Percentiles rank a stretch among this genome's conserved stretches.
Conservation (phyloP, 1,139 yeast species). For the Candida sp. region DNA sequence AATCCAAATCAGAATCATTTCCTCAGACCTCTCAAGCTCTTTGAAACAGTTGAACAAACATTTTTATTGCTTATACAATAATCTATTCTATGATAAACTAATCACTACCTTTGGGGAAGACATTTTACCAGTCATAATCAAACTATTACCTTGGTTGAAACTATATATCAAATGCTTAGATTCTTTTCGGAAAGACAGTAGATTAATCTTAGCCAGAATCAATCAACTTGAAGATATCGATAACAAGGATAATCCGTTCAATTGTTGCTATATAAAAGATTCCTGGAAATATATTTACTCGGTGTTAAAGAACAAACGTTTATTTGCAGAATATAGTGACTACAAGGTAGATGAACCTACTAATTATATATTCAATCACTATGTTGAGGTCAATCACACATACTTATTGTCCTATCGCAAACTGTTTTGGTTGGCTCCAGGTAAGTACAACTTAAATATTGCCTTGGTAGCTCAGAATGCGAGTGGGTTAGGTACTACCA, state of each 20-base stretch:
- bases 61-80: slow-evolving; percentile 48
- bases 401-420: slow-evolving; percentile 49
- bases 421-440: slow-evolving; percentile 47
- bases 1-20: slow-evolving; percentile 40
- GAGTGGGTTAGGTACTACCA: slow-evolving; percentile 58
- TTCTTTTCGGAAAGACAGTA: slow-evolving; percentile 33
- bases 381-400: slow-evolving; percentile 46
- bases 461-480: slow-evolving; percentile 53
- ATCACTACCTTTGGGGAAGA: slow-evolving; percentile 41
- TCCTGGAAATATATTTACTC: slow-evolving; percentile 56
- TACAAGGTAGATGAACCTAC: slow-evolving; percentile 51
- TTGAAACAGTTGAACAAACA: slow-evolving; percentile 40
- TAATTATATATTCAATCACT: slow-evolving; percentile 41
- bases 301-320: slow-evolving; percentile 45
- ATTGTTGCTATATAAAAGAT: slow-evolving; percentile 37
- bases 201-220: slow-evolving; percentile 33
- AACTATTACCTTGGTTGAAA: slow-evolving; percentile 37
- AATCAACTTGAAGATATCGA: slow-evolving; percentile 16
- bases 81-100: slow-evolving; percentile 42
- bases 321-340: slow-evolving; percentile 52
- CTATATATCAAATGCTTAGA: slow-evolving; percentile 48
- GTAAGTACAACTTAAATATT: slow-evolving; percentile 47
- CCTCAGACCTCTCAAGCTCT: slow-evolving; percentile 38
- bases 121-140: slow-evolving; percentile 23
- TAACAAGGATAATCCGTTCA: slow-evolving; percentile 15